A percentile compares a stretch with the other conserved stretches of the same genome.
Evolutionary conservation across 2,329 filamentous ascomycete species (phyloP).

Genomic region (Parastagonospora avenae): DNA sequence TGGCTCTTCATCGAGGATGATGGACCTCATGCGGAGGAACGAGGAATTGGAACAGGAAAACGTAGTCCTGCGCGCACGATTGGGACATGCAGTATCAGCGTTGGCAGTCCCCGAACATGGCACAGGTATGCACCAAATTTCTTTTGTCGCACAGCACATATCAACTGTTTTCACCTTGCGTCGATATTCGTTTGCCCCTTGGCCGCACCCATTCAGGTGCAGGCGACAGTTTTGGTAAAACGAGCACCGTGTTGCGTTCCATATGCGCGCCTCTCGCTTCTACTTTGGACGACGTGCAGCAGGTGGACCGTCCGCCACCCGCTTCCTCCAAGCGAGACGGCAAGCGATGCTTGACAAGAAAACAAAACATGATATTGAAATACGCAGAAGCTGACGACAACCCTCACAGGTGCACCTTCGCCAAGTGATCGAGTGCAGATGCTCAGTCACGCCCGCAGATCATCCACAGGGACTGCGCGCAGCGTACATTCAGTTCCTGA

Average conservation of each 20-base stretch:
- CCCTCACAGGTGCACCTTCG: conserved; percentile 40
- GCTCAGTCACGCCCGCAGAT: conserved; percentile 44
- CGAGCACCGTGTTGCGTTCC: neutral
- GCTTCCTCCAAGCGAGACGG: conserved; percentile 10
- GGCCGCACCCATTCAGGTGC: conserved; percentile 30
- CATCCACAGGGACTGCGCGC: conserved; percentile 45
- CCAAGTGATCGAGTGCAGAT: conserved; percentile 48
- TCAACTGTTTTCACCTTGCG: conserved; percentile 23
- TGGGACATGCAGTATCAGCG: conserved; percentile 52
- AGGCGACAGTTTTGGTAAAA: conserved; percentile 15
- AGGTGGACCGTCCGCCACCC: conserved; percentile 22
- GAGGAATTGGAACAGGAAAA: conserved; percentile 62
- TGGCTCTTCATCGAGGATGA: conserved; percentile 52
- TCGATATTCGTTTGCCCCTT: neutral
- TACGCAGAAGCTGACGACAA: conserved; percentile 25
- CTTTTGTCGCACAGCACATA: conserved; percentile 27
- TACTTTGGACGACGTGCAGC: conserved; percentile 32
- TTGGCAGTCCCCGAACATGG: conserved; percentile 43
- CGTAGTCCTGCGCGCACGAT: conserved; percentile 55
- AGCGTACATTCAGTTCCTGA: conserved; percentile 46
- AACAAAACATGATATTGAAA: conserved; percentile 24
- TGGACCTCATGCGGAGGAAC: conserved; percentile 59
- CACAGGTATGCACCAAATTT: conserved; percentile 41
- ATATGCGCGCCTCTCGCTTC: conserved; percentile 10
- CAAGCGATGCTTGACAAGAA: conserved; percentile 9